Conservation (phyloP, 2,329 filamentous ascomycete genomes). For the Aspergillus fischeri region DNA sequence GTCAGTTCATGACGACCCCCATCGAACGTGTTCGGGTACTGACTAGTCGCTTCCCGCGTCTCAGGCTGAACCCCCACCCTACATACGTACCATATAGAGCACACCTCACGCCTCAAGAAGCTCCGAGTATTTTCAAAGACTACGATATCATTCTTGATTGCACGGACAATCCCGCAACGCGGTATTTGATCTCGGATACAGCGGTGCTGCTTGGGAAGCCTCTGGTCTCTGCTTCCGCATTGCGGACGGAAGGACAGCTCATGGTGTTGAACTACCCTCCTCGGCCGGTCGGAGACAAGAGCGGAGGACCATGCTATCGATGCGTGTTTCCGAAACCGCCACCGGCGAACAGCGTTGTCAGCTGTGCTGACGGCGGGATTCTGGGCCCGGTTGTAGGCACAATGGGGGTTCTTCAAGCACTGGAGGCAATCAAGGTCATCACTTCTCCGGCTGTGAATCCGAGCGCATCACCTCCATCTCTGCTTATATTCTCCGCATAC, state of each 20-base stretch:
- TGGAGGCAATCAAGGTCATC: slow-evolving; percentile 85
- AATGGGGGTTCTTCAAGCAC: slow-evolving; percentile 89
- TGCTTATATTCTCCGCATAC: slow-evolving; percentile 44
- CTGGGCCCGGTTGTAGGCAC: slow-evolving; percentile 86
- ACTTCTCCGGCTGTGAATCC: slow-evolving; percentile 34
- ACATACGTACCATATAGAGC: slow-evolving; percentile 59
- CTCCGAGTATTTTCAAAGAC: slow-evolving; percentile 58
- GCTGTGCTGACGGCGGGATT: slow-evolving; percentile 90
- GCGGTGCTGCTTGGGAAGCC: slow-evolving; percentile 76
- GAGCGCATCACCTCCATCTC: slow-evolving; percentile 27
- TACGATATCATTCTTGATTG: slow-evolving; percentile 92
- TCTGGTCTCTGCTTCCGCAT: slow-evolving; percentile 82
- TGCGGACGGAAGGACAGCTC: slow-evolving; percentile 84
- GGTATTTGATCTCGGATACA: slow-evolving; percentile 88
- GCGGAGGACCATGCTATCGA: slow-evolving; percentile 82
- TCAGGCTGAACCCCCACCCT: slow-evolving; percentile 68
- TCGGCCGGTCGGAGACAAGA: slow-evolving; percentile 50
- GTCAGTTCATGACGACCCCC: slow-evolving; percentile 34
- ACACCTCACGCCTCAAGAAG: slow-evolving; percentile 66
- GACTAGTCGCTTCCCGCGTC: slow-evolving; percentile 2
- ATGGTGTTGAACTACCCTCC: slow-evolving; percentile 83
- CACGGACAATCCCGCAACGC: slow-evolving; percentile 85
- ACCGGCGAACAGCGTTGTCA: slow-evolving; percentile 73
- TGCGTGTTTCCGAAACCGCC: slow-evolving; percentile 89
- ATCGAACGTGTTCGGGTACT: not conserved